Base-by-base conservation (phyloP, 208 protist genomes). In the Porcisia hertigi region DNA sequence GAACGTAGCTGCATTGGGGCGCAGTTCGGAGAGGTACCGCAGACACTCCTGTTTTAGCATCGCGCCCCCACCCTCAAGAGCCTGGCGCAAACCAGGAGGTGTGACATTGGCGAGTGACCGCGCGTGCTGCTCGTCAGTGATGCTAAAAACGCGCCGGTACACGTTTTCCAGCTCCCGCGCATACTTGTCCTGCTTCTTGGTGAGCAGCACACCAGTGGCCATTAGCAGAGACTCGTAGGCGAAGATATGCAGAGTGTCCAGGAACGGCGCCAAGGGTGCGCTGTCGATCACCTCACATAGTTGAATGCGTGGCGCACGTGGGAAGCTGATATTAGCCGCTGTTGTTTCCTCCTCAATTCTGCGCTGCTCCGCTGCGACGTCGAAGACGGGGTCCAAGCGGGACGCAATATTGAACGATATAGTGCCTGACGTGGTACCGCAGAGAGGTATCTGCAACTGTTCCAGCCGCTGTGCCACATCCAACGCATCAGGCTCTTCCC, bases 221-320 rank as follows among this genome's bases (percentile, higher is more conserved):
- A 92, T n/a, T n/a, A 94, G 72, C 1, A 94, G 43, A 55, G 85
- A 80, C 81, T 94, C 90, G 77, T 94, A 94, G 23, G 90, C 77
- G 49, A 81, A 75, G 58, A 86, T 36, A 25, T 30, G 53, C 49
- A 79, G 63, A 36, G 75, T 54, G 25, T 92, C 78, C 18, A 72
- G 52, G 59, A 93, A 77, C 20, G 73, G 74, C 3, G 63, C 41
- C 25, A 92, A 72, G 39, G 80, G 73, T 14, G 73, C 75, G 34
- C 75, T 84, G 77, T 92, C 84, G 45, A 94, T 71, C 16, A 94
- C 71, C 65, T 81, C 77, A 57, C 77, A 81, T 9, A 81, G 77
- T 54, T 81, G 71, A 25, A 82, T 85, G 60, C 45, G 60, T 25
- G 64, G 67, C 25, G 74, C 62, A 1, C 60, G 60, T 7, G 82